Evolutionary conservation across 352 stramenopile genomes (phyloP).

Genomic region (Pythium rhizo-oryzae): DNA sequence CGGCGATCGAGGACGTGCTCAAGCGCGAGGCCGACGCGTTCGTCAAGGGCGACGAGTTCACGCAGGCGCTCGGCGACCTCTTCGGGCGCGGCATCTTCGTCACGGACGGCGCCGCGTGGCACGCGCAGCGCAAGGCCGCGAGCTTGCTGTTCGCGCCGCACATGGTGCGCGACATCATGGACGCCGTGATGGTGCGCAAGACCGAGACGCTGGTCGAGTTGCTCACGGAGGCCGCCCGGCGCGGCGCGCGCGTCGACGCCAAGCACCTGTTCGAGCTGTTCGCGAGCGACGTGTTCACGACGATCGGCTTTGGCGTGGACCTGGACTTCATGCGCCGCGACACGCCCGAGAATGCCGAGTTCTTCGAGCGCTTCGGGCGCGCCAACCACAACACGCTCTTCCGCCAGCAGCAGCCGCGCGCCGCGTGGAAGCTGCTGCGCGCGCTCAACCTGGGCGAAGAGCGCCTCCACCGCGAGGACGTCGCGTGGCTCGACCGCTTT

Average conservation of each 20-base stretch:
- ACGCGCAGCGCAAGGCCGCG: constrained; percentile 71
- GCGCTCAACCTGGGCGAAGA: constrained; percentile 40
- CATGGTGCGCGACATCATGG: constrained; percentile 52
- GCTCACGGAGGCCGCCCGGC: constrained; percentile 10
- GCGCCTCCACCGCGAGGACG: constrained; percentile 30
- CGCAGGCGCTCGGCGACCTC: constrained; percentile 46
- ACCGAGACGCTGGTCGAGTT: constrained; percentile 34
- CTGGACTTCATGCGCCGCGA: constrained; percentile 25
- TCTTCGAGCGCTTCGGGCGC: constrained; percentile 12
- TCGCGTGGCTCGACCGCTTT: constrained; percentile 25
- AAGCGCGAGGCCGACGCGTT: constrained; percentile 71
- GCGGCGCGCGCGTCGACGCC: constrained; percentile 31
- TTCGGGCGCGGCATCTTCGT: constrained; percentile 68
- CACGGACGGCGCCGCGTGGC: constrained; percentile 48
- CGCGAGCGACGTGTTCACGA: constrained; percentile 64
- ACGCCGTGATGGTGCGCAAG: constrained; percentile 38
- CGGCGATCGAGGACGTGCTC: constrained; percentile 50
- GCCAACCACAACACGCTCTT: constrained; percentile 17
- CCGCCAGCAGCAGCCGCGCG: constrained; percentile 29
- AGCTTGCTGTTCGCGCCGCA: constrained; percentile 84
- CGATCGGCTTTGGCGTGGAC: constrained; percentile 52
- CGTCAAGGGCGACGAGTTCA: constrained; percentile 43
- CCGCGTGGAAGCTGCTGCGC: constrained; percentile 46
- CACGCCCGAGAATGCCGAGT: constrained; percentile 1
- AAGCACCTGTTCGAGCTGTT: constrained; percentile 56